Conservation (phyloP, 2,329 filamentous ascomycete species). For the Fusarium sp. region DNA sequence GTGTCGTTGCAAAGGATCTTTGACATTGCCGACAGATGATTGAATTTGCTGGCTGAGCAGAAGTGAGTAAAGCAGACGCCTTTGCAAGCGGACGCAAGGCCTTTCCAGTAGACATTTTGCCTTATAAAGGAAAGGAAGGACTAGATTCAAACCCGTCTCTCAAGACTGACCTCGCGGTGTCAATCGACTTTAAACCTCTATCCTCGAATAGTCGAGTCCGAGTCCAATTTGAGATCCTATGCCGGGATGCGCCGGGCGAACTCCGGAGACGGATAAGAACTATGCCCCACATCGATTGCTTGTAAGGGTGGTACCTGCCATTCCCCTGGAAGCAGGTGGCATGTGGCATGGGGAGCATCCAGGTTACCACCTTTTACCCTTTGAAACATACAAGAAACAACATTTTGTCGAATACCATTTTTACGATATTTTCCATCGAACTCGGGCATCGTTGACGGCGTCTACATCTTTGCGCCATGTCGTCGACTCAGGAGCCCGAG, state of each 20-base stretch:
- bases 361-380: constrained; percentile 34
- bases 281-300: constrained; percentile 27
- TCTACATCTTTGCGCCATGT: constrained; percentile 44
- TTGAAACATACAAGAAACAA: constrained; percentile 26
- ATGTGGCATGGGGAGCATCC: constrained; percentile 41
- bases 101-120: constrained; percentile 30
- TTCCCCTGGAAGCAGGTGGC: constrained; percentile 28
- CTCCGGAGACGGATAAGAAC: constrained; percentile 20
- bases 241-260: constrained; percentile 45
- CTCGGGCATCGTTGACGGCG: constrained; percentile 34
- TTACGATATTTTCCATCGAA: constrained; percentile 12
- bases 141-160: neutral
- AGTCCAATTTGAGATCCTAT: constrained; percentile 2
- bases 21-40: constrained; percentile 57
- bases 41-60: constrained; percentile 14
- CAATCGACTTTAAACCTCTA: constrained; percentile 4
- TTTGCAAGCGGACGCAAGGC: constrained; percentile 29
- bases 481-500: constrained; percentile 50
- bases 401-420: constrained; percentile 16
- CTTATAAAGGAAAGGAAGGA: neutral
- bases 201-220: neutral
- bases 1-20: constrained; percentile 58
- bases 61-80: constrained; percentile 12
- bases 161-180: constrained; percentile 21
- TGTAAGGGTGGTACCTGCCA: constrained; percentile 23